Percentiles rank a stretch among this genome's conserved stretches.
phyloP scores from a whole-genome alignment of 179 eudicot species.

The Beta corolliflora region DNA sequence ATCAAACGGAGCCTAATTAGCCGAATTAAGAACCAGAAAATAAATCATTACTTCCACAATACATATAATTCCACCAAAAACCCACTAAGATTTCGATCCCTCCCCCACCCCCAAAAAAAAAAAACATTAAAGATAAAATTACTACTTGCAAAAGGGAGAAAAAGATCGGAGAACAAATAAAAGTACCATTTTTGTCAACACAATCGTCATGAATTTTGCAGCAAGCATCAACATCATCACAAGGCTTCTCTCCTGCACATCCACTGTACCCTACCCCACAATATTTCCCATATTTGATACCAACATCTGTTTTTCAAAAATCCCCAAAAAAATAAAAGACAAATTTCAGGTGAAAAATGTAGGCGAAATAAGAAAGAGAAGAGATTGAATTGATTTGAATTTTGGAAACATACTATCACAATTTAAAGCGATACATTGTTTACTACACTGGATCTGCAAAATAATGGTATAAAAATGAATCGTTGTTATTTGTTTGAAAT shows the following conservation, averaged over 20 bases:
- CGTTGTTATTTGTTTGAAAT: too few species aligned
- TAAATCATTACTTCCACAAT: not conserved
- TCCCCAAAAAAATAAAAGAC: not conserved
- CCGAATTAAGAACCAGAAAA: not conserved
- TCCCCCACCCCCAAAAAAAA: too few species aligned
- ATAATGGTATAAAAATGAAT: not conserved
- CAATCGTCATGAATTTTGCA: conserved; percentile 85
- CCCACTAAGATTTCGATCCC: too few species aligned
- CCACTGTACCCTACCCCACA: conserved; percentile 97
- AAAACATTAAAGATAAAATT: too few species aligned
- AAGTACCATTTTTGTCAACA: conserved; percentile 37
- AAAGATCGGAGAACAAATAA: not conserved
- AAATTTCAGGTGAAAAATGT: not conserved
- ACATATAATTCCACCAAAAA: too few species aligned
- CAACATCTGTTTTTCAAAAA: conserved; percentile 27
- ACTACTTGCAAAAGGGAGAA: not conserved
- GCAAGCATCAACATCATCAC: conserved; percentile 93
- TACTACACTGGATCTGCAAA: conserved; percentile 39
- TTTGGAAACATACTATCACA: conserved; percentile 32
- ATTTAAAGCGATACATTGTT: conserved; percentile 25
- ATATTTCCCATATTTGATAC: conserved; percentile 69
- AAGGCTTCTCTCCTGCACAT: conserved; percentile 88
- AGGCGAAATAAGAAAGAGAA: not conserved
- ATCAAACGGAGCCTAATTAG: not conserved
- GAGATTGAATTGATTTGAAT: not conserved